phyloP scores from a whole-genome alignment of 176 grass and related monocot species.

The Oryza meyeriana region DNA sequence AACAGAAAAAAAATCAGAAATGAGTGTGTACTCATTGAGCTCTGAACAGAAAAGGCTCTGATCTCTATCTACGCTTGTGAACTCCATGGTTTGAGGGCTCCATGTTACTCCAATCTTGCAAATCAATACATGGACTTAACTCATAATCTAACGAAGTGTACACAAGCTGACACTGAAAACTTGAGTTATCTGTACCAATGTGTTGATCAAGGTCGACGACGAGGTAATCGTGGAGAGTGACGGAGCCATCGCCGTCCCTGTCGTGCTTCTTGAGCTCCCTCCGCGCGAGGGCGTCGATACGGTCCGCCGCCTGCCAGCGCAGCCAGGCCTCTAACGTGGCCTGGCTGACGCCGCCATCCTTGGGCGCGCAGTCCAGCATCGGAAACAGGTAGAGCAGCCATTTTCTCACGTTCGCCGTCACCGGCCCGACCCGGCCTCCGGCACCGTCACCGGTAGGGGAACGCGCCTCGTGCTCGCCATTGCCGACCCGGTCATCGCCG shows the following conservation, averaged over 20 bases:
- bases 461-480: too few species aligned
- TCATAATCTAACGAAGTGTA: background rate
- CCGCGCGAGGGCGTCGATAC: background rate
- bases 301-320: slow-evolving; percentile 31
- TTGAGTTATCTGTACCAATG: slow-evolving; percentile 1
- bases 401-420: slow-evolving; percentile 33
- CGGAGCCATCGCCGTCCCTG: slow-evolving; percentile 22
- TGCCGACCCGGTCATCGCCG: too few species aligned
- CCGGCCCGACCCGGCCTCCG: slow-evolving; percentile 27
- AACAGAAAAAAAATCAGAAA: background rate
- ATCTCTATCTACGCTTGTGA: slow-evolving; percentile 33
- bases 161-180: background rate
- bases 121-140: background rate
- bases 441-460: too few species aligned
- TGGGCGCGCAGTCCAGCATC: slow-evolving; percentile 29
- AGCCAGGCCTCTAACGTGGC: slow-evolving; percentile 39
- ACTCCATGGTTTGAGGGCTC: slow-evolving; percentile 14
- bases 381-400: slow-evolving; percentile 37
- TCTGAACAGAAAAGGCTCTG: background rate
- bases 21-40: slow-evolving; percentile 17
- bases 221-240: slow-evolving; percentile 33
- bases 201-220: slow-evolving; percentile 5
- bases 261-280: slow-evolving; percentile 32
- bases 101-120: slow-evolving; percentile 33
- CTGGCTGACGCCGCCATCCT: slow-evolving; percentile 26